Conservation (phyloP, 179 eudicot species). For the Pouteria campechiana region DNA sequence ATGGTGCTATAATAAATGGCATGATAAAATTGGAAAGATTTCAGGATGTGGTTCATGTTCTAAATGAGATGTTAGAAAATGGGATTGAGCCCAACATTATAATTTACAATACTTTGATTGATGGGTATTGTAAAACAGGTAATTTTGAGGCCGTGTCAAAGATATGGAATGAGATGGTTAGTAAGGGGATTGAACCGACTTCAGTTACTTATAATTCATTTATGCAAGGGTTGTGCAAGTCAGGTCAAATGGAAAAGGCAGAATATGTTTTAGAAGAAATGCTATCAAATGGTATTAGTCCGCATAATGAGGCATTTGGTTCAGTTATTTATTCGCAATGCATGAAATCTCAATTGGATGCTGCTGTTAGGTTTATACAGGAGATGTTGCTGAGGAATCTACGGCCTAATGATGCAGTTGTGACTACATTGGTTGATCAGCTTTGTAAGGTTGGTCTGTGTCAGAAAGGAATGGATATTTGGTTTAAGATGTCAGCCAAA, state of each 20-base stretch:
- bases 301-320: conserved; percentile 39
- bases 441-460: conserved; percentile 52
- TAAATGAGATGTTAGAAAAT: conserved; percentile 47
- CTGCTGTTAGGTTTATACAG: conserved; percentile 29
- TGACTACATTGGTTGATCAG: conserved; percentile 44
- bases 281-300: conserved; percentile 37
- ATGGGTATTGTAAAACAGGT: conserved; percentile 69
- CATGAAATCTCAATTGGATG: conserved; percentile 26
- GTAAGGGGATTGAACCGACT: conserved; percentile 45
- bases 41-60: conserved; percentile 42
- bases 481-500: conserved; percentile 42
- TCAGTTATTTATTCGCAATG: conserved; percentile 39
- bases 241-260: conserved; percentile 47
- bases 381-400: conserved; percentile 63
- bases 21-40: conserved; percentile 37
- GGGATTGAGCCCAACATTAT: conserved; percentile 58
- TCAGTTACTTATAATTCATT: conserved; percentile 58
- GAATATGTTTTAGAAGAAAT: conserved; percentile 42
- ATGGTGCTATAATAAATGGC: conserved; percentile 63
- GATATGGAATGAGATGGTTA: conserved; percentile 48
- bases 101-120: conserved; percentile 60
- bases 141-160: conserved; percentile 38
- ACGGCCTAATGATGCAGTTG: conserved; percentile 51
- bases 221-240: conserved; percentile 60
- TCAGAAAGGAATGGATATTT: conserved; percentile 50